A percentile compares a stretch with the other conserved stretches of the same genome.
Evolutionary conservation across 176 grass and related monocot genomes (phyloP).

Genomic region (Ensete glaucum): DNA sequence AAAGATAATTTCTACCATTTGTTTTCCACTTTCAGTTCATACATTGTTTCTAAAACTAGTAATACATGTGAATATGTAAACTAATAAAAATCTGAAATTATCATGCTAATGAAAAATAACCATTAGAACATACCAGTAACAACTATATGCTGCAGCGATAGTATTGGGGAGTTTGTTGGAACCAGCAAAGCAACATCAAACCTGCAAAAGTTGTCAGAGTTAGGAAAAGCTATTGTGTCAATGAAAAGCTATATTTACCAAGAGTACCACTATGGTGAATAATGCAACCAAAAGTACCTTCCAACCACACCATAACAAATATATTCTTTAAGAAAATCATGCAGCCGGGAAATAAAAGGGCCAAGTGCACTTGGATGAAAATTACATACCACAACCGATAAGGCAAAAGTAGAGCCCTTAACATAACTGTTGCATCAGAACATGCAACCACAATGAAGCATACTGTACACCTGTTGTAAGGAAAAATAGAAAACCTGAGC

Average conservation of each 20-base stretch:
- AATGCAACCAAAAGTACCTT: slow-evolving; percentile 3
- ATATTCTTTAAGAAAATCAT: not conserved
- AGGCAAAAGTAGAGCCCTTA: slow-evolving; percentile 87
- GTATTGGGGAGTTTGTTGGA: slow-evolving; percentile 60
- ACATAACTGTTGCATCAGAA: slow-evolving; percentile 71
- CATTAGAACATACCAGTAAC: slow-evolving; percentile 21
- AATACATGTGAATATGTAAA: not conserved
- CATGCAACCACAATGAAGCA: slow-evolving; percentile 86
- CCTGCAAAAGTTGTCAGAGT: slow-evolving; percentile 30
- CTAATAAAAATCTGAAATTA: not conserved
- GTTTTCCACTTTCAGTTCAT: not conserved
- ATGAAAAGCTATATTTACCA: not conserved
- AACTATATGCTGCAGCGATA: slow-evolving; percentile 58
- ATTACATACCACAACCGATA: slow-evolving; percentile 65
- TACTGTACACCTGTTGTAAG: slow-evolving; percentile 44
- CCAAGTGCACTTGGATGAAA: slow-evolving; percentile 13
- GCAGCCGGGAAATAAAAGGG: not conserved
- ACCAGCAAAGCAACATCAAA: slow-evolving; percentile 83
- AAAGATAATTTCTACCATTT: not conserved
- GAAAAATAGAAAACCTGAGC: not conserved
- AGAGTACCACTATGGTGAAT: not conserved
- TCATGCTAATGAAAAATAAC: slow-evolving; percentile 12
- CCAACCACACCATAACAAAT: not conserved
- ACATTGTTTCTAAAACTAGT: not conserved
- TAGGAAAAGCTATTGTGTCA: not conserved